Evolutionary conservation across 1,284 basidiomycete species (phyloP).

Genomic region (Ustilago cynodontis): DNA sequence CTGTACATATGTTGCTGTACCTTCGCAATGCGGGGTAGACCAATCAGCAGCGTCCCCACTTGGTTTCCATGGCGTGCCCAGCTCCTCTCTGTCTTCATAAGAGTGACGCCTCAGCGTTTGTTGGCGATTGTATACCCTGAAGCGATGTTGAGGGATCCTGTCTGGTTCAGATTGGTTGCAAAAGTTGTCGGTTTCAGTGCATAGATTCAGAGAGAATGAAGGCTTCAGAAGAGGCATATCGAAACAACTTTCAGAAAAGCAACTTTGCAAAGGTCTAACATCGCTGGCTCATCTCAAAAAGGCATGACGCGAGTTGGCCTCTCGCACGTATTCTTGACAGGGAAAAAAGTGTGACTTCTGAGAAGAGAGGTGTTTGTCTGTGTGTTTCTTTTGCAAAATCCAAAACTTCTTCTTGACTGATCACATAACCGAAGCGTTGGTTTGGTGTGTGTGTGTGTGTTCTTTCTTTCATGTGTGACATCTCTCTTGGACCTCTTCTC

Average conservation of each 20-base stretch:
- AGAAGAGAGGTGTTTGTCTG: slow-evolving; percentile 5
- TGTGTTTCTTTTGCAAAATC: slow-evolving; percentile 9
- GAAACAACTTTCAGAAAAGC: neutral
- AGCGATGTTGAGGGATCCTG: too few relatives aligned
- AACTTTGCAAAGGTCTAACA: too few relatives aligned
- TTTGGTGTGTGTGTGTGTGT: neutral
- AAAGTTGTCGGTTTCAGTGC: too few relatives aligned
- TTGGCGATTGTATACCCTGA: too few relatives aligned
- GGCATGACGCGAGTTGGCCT: neutral
- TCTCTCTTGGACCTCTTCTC: too few relatives aligned
- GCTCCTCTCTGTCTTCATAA: neutral
- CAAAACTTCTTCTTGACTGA: slow-evolving; percentile 25
- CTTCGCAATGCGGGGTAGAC: slow-evolving; percentile 29
- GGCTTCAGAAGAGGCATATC: too few relatives aligned
- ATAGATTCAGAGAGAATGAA: too few relatives aligned
- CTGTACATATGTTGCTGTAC: too few relatives aligned
- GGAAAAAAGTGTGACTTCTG: slow-evolving; percentile 13
- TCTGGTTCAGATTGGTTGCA: too few relatives aligned
- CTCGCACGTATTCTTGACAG: slow-evolving; percentile 16
- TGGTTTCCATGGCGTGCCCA: neutral
- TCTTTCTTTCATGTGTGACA: too few relatives aligned
- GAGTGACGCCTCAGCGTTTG: too few relatives aligned
- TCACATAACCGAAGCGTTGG: slow-evolving; percentile 16
- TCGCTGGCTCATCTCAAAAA: too few relatives aligned
- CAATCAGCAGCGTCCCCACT: slow-evolving; percentile 12